Base-by-base conservation (phyloP, 805 yeast genomes). In the Saccharomycopsis fibuligera region DNA sequence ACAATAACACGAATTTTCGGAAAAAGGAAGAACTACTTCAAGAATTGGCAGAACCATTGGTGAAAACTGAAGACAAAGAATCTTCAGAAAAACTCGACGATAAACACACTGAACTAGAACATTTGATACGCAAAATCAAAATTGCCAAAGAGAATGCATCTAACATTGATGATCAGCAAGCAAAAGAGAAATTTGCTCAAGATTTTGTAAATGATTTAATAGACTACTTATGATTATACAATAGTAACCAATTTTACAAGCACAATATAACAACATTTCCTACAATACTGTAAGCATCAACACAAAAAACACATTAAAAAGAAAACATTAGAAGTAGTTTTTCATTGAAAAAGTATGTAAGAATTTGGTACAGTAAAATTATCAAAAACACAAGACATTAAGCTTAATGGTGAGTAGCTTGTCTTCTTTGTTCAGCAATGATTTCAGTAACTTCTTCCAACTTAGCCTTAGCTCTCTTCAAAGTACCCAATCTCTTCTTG, bases 401-500 rank as follows among this genome's bases (percentile, higher is more conserved):
- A 12, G 23, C 46, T 45, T 47, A 47, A 27, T 52, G 50, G 43
- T 53, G 55, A n/a, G n/a, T n/a, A n/a, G n/a, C n/a, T 73, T 85
- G 93, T 81, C 87, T 86, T 83, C 96, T 90, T 66, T 96, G 80
- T 76, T 90, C 96, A 72, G 96, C 86, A 75, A 91, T 91, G 81
- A 91, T 80, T 72, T 78, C 74, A 84, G 79, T 87, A 90, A 95
- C 86, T 78, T 90, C 96, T 79, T 93, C 99, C 72, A 93, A 95
- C 90, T 93, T 93, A 74, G 88, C 93, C 86, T 88, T 87, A 68
- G 98, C 97, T 83, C 99, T 95, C 81, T 82, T 83, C 85, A 91
- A 95, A 67, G 99, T 88, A 79, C 99, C 99, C 71, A 93, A 87
- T 87, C 93, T 91, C 96, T 87, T 93, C 93, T 93, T 93, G 63